A percentile compares a stretch with the other conserved stretches of the same genome.
These are phyloP conservation scores for Alternaria dauci DNA, from an alignment of 2,329 filamentous ascomycete genomes.

Conservation along the genomic window DNA sequence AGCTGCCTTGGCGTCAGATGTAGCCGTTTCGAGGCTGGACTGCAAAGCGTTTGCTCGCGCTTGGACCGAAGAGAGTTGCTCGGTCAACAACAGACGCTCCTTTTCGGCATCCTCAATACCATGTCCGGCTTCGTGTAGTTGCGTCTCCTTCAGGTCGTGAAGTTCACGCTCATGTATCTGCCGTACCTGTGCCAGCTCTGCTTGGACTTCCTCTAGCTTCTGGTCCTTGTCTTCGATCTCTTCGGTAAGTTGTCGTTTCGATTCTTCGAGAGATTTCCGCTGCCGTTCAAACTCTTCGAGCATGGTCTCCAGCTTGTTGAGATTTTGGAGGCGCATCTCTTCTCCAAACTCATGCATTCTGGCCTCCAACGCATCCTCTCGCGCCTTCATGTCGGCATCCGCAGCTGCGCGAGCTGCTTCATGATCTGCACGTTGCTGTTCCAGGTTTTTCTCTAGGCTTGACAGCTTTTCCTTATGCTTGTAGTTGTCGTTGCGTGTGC, in stretches of 20 bases:
- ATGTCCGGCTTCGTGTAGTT: constrained; percentile 1
- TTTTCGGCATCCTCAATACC: constrained; percentile 10
- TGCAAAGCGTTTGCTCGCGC: constrained; percentile 36
- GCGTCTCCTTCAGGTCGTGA: constrained; percentile 11
- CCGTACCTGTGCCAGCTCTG: constrained; percentile 2
- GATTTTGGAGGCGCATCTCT: constrained; percentile 36
- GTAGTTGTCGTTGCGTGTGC: constrained; percentile 39
- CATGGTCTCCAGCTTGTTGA: constrained; percentile 39
- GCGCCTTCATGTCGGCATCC: constrained; percentile 25
- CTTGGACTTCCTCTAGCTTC: constrained; percentile 13
- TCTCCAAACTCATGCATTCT: constrained; percentile 41
- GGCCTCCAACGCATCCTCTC: constrained; percentile 31
- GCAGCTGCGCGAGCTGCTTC: constrained; percentile 13
- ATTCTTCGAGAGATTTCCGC: constrained; percentile 8
- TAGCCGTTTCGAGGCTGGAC: constrained; percentile 37
- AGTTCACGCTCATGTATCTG: constrained; percentile 14
- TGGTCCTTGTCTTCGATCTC: constrained; percentile 7
- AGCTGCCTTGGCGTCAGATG: constrained; percentile 32
- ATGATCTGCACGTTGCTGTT: constrained; percentile 23
- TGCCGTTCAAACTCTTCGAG: constrained; percentile 24
- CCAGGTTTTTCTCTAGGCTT: constrained; percentile 25
- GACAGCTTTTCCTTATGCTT: constrained; percentile 38
- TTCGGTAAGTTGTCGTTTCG: constrained; percentile 11
- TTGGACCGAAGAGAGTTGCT: constrained; percentile 38
- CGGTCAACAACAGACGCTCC: constrained; percentile 23